Evolutionary conservation across 1,284 basidiomycete species (phyloP), one percentile per base, ranked within the genome.

Genomic region (Mycosarcoma mackinlayi): DNA sequence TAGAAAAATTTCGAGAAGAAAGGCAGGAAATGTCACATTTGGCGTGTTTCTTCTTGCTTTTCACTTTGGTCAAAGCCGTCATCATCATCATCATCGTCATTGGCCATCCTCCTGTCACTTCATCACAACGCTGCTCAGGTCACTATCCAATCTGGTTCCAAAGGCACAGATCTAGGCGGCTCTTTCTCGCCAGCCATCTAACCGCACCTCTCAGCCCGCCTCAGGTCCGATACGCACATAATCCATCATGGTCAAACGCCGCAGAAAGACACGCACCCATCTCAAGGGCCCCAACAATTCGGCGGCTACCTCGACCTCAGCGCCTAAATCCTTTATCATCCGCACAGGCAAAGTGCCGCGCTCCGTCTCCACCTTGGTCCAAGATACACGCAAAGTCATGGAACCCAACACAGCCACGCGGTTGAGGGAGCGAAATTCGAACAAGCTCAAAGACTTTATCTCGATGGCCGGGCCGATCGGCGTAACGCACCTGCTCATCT

Each of bases 321-420:
- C 77, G 13, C 87, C 87, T 18, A 87, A 87, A 78, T 87, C 86
- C 23, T 88, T 88, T 81, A 92, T 99, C 70, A 93, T 99, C 83
- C 95, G 94, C 79, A 92, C 94, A 84, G 95, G 95, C 39, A 89
- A 90, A 60, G 94, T 98, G 28, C 94, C 94, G 14, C 86, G 88
- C 53, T 92, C 92, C n/a, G 87, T 96, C 50, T 85, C 89, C 4
- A 91, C 93, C 75, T 89, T 99, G 28, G 94, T 97, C 14, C 88
- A 91, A 50, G 96, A 99, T 84, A 86, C 97, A 77, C 87, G 96
- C 75, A 92, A 92, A 83, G 90, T 96, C 65, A 93, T 99, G 92
- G 96, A 98, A 84, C 96, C 96, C 61, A 94, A 98, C 83, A 99
- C 96, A 19, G 96, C 95, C 6, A 90, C 90, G 62, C 87, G 94